A percentile compares a stretch with the other conserved stretches of the same genome.
phyloP scores from a whole-genome alignment of 805 yeast genomes.

The Pichia rugopelliculosa region DNA sequence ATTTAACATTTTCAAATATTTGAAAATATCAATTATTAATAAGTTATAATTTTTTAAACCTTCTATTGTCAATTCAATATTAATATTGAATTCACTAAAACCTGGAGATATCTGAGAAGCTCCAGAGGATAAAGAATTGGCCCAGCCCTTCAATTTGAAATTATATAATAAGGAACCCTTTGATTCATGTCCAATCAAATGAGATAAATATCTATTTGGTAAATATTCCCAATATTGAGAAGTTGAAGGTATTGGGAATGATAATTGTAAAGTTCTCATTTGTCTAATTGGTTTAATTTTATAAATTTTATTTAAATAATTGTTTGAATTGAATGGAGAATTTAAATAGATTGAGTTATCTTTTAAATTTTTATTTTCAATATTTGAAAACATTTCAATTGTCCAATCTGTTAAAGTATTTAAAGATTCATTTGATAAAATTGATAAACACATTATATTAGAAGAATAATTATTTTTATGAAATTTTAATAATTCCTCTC shows the following conservation, averaged over 20 bases:
- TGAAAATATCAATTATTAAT: constrained; percentile 54
- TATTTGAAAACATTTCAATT: constrained; percentile 50
- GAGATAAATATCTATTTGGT: constrained; percentile 68
- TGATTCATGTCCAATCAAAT: constrained; percentile 89
- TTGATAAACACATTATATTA: constrained; percentile 79
- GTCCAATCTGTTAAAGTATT: constrained; percentile 71
- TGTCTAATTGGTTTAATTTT: constrained; percentile 81
- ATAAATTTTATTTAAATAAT: constrained; percentile 47
- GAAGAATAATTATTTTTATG: constrained; percentile 70
- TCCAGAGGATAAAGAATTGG: constrained; percentile 71
- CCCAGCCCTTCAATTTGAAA: constrained; percentile 72
- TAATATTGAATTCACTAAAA: constrained; percentile 58
- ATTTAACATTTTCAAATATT: constrained; percentile 60
- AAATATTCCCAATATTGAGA: constrained; percentile 56
- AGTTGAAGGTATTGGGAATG: constrained; percentile 73
- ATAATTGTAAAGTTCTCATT: constrained; percentile 53
- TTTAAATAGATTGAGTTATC: constrained; percentile 37
- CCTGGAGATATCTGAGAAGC: constrained; percentile 58
- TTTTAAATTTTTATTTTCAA: constrained; percentile 45
- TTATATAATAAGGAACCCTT: constrained; percentile 71
- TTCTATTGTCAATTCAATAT: constrained; percentile 64
- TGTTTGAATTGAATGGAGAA: constrained; percentile 38
- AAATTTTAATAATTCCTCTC: constrained; percentile 74
- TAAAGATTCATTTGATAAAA: constrained; percentile 74
- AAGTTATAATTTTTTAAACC: constrained; percentile 63